Conservation (phyloP, 2,329 filamentous ascomycete species). For the Claviceps spartinae region DNA sequence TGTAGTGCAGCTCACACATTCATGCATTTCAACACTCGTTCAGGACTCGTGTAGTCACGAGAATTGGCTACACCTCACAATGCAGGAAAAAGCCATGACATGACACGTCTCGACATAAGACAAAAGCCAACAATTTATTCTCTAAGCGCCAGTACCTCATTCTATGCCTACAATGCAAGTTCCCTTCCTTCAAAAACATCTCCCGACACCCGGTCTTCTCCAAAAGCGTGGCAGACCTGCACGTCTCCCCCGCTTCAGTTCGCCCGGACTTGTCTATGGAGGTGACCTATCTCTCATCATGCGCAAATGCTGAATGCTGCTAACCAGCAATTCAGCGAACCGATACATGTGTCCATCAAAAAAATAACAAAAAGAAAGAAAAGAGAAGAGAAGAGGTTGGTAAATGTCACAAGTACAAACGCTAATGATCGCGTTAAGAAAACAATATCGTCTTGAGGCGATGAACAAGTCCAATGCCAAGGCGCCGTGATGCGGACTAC, state of each 20-base stretch:
- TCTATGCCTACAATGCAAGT: background rate
- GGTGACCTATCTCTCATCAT: background rate
- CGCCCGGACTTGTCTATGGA: background rate
- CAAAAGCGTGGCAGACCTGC: conserved; percentile 16
- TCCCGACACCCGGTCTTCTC: background rate
- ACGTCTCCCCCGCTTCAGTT: conserved; percentile 15
- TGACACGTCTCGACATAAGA: too few relatives aligned
- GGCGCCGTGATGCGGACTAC: conserved; percentile 2
- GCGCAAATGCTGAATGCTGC: background rate
- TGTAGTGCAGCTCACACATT: too few relatives aligned
- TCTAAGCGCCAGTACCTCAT: background rate
- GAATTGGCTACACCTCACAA: too few relatives aligned
- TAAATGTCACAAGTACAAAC: background rate
- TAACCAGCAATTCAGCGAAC: background rate
- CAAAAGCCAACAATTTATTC: background rate
- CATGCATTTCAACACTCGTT: too few relatives aligned
- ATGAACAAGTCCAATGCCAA: conserved; percentile 3
- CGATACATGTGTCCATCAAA: background rate
- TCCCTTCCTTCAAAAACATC: background rate
- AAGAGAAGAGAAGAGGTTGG: background rate
- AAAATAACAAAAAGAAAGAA: background rate
- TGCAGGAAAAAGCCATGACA: too few relatives aligned
- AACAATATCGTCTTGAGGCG: background rate
- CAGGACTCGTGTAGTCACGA: too few relatives aligned
- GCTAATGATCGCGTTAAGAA: background rate